Evolutionary conservation across 164 flowering plant genomes (phyloP).

Genomic region (Aristolochia californica): DNA sequence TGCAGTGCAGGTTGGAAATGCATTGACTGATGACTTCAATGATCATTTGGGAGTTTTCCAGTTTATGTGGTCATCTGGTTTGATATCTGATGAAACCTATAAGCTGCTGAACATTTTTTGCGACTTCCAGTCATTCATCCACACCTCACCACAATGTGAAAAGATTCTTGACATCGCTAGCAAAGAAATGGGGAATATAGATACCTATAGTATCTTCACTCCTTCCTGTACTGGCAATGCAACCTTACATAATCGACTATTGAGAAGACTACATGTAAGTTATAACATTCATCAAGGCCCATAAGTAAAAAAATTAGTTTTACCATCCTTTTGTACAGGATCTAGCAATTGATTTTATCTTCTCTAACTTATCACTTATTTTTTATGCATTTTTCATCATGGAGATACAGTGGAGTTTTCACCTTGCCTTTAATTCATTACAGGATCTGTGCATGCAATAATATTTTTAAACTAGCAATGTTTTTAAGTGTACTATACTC

Average conservation of each 20-base stretch:
- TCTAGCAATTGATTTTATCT: too few species aligned
- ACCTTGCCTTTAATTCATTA: too few species aligned
- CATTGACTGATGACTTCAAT: constrained; percentile 69
- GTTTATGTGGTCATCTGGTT: constrained; percentile 82
- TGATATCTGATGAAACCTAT: constrained; percentile 83
- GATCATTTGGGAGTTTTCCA: constrained; percentile 84
- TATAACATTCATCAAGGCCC: not conserved
- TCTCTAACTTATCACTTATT: too few species aligned
- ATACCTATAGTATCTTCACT: constrained; percentile 77
- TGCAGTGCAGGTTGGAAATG: constrained; percentile 86
- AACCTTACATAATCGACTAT: constrained; percentile 30
- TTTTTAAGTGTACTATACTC: too few species aligned
- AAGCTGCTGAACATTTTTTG: constrained; percentile 50
- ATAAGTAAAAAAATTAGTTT: not conserved
- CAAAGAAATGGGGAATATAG: constrained; percentile 76
- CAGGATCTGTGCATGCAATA: too few species aligned
- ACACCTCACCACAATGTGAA: constrained; percentile 47
- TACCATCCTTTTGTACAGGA: too few species aligned
- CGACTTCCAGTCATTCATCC: constrained; percentile 58
- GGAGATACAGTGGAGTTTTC: too few species aligned
- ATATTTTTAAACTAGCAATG: too few species aligned
- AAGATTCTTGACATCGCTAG: constrained; percentile 47
- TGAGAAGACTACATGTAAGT: constrained; percentile 49
- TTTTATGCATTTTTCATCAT: too few species aligned
- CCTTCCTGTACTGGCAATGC: constrained; percentile 63